phyloP scores from a whole-genome alignment of 345 rosid species.

The Stellera chamaejasme region DNA sequence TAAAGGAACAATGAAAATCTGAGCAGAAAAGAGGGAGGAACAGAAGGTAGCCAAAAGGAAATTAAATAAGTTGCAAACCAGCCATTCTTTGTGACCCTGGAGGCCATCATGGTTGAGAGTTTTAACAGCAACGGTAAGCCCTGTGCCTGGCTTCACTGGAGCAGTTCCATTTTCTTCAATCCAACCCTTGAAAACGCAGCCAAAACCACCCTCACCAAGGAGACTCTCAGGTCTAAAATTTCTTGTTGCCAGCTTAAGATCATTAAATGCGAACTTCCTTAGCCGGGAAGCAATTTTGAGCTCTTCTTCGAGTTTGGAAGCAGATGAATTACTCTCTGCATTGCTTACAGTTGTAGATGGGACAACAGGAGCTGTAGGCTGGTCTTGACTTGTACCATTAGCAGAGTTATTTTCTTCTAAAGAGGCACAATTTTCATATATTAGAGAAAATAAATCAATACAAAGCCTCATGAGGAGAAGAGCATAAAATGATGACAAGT shows the following conservation, averaged over 20 bases:
- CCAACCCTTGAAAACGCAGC: slow-evolving; percentile 97
- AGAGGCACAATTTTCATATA: slow-evolving; percentile 9
- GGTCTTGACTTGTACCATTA: slow-evolving; percentile 64
- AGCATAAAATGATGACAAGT: not conserved
- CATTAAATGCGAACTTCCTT: slow-evolving; percentile 80
- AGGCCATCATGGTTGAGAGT: slow-evolving; percentile 97
- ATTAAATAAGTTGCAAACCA: slow-evolving; percentile 38
- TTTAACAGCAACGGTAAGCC: slow-evolving; percentile 95
- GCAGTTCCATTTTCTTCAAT: slow-evolving; percentile 98
- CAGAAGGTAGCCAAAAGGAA: not conserved
- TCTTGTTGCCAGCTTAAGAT: slow-evolving; percentile 87
- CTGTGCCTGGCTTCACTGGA: slow-evolving; percentile 95
- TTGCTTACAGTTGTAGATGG: slow-evolving; percentile 81
- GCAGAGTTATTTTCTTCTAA: slow-evolving; percentile 62
- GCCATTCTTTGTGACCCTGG: slow-evolving; percentile 99
- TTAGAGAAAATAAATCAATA: slow-evolving; percentile 10
- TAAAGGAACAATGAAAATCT: slow-evolving; percentile 2
- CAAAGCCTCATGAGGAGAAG: not conserved
- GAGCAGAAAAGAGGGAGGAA: not conserved
- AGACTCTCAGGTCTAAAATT: slow-evolving; percentile 95
- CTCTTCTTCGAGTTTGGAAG: slow-evolving; percentile 81
- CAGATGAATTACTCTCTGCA: slow-evolving; percentile 73
- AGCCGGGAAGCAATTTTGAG: slow-evolving; percentile 71
- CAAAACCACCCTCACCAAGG: slow-evolving; percentile 99
- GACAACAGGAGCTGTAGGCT: slow-evolving; percentile 45